phyloP scores from a whole-genome alignment of 805 yeast genomes.

The Lipomyces mesembrius region DNA sequence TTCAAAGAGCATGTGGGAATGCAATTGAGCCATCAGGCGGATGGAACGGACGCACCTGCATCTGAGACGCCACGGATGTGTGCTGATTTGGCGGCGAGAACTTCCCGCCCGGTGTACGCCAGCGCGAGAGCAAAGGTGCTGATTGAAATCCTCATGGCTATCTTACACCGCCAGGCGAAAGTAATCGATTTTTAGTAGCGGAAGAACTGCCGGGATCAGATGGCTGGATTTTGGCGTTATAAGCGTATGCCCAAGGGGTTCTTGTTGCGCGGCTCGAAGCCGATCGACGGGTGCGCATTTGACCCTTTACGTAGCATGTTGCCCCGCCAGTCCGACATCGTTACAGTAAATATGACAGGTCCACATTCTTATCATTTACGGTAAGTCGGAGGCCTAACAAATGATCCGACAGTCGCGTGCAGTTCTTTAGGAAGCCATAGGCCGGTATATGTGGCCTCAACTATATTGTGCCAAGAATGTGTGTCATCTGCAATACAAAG shows the following conservation, averaged over 20 bases:
- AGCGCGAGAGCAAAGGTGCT: not conserved
- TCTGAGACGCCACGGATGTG: conserved; percentile 17
- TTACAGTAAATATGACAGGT: no score
- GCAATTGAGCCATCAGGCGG: conserved; percentile 1
- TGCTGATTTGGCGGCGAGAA: conserved; percentile 8
- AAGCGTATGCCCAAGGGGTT: not conserved
- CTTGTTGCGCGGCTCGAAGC: not conserved
- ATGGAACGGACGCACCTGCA: conserved; percentile 10
- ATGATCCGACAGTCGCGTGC: not conserved
- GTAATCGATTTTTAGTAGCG: not conserved
- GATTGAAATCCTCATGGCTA: conserved; percentile 10
- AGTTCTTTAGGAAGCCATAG: not conserved
- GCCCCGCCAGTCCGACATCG: not conserved
- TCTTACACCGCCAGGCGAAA: not conserved
- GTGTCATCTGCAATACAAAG: not conserved
- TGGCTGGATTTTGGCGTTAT: no score
- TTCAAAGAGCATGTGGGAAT: not conserved
- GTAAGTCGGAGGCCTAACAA: not conserved
- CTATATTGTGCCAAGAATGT: not conserved
- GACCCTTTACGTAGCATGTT: not conserved
- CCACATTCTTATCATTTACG: not conserved
- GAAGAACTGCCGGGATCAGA: not conserved
- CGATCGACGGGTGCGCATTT: not conserved
- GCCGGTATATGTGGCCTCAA: not conserved
- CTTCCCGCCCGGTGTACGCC: not conserved